A percentile compares a stretch with the other conserved stretches of the same genome.
Conservation (phyloP, 495 filamentous ascomycete species). For the Penicillium cataractarum region DNA sequence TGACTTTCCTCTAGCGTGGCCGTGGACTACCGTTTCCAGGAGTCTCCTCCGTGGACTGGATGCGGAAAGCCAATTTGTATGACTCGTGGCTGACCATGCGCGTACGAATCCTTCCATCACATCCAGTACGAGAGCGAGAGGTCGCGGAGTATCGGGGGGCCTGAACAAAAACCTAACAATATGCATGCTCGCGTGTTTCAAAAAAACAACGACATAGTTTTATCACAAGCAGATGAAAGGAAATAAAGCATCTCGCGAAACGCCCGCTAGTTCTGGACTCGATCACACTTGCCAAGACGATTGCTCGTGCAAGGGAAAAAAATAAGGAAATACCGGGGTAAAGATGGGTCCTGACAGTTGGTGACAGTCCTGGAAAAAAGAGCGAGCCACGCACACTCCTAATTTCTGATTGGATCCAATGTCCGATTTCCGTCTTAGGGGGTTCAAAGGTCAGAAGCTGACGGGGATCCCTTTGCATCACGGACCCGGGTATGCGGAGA, state of each 20-base stretch:
- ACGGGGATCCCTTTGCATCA: neutral
- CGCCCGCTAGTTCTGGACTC: neutral
- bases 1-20: no score
- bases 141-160: neutral
- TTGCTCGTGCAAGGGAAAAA: neutral
- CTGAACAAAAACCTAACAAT: no score
- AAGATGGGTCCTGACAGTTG: neutral
- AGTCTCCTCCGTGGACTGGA: no score
- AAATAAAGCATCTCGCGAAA: neutral
- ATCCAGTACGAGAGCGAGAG: no score
- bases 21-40: no score
- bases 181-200: neutral
- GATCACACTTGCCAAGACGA: neutral
- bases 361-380: neutral
- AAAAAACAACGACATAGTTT: neutral
- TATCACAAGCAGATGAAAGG: neutral
- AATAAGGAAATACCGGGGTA: neutral
- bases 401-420: neutral
- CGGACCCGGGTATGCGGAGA: constrained; percentile 1
- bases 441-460: no score
- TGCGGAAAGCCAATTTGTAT: no score
- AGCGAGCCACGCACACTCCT: neutral
- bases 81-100: no score
- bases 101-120: no score
- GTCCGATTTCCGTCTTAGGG: neutral